A percentile compares a stretch with the other conserved stretches of the same genome.
These are phyloP conservation scores for Malus hybrid DNA, from an alignment of 331 rosid genomes.

Conservation along the genomic window DNA sequence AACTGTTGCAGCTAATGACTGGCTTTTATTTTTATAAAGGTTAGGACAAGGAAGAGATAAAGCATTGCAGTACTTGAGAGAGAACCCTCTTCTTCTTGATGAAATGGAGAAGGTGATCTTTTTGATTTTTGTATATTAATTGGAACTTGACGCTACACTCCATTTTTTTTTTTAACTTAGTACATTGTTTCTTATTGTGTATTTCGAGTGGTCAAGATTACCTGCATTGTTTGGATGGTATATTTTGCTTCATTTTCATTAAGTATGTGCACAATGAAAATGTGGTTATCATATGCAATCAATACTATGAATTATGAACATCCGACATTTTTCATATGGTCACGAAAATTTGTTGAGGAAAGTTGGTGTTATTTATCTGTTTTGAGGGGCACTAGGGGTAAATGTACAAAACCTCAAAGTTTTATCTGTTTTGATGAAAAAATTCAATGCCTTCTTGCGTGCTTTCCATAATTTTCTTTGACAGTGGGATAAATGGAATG, in stretches of 20 bases:
- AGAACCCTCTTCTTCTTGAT: constrained; percentile 58
- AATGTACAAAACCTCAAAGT: not conserved
- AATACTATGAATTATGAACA: not conserved
- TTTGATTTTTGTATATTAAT: not conserved
- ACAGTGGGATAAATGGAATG: not conserved
- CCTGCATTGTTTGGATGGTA: not conserved
- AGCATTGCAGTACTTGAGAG: constrained; percentile 78
- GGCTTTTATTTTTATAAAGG: constrained; percentile 36
- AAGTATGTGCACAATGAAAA: not conserved
- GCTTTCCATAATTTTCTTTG: not conserved
- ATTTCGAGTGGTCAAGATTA: not conserved
- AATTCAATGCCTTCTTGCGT: not conserved
- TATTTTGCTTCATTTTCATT: not conserved
- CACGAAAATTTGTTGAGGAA: not conserved
- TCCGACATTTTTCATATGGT: not conserved
- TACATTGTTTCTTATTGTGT: not conserved
- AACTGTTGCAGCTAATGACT: constrained; percentile 15
- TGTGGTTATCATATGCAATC: not conserved
- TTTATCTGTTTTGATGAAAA: not conserved
- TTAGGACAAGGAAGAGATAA: constrained; percentile 97
- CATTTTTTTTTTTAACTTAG: not conserved
- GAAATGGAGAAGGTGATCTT: constrained; percentile 76
- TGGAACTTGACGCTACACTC: not conserved
- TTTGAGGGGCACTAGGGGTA: not conserved
- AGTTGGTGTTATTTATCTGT: not conserved